Evolutionary conservation across 208 protist species (phyloP).

Genomic region (Trypanosoma rangeli): DNA sequence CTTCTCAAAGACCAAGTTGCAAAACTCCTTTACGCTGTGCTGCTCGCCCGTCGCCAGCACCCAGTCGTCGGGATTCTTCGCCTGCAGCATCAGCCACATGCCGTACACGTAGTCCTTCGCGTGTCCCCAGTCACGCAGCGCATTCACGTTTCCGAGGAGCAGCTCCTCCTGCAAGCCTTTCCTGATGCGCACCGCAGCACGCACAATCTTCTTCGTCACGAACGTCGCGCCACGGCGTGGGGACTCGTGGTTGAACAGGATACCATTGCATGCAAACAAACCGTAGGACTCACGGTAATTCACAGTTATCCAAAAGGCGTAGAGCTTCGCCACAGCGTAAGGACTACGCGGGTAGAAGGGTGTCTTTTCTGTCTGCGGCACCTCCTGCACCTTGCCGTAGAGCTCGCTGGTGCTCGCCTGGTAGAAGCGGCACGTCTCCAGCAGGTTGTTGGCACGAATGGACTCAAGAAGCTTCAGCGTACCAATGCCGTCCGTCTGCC

Average conservation of each 20-base stretch:
- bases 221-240: conserved; percentile 93
- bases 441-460: conserved; percentile 74
- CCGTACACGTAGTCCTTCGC: conserved; percentile 92
- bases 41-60: conserved; percentile 93
- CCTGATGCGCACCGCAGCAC: conserved; percentile 91
- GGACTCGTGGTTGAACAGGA: conserved; percentile 97
- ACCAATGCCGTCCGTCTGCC: conserved; percentile 91
- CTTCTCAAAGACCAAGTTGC: conserved; percentile 65
- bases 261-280: conserved; percentile 94
- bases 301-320: conserved; percentile 93
- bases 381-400: conserved; percentile 93
- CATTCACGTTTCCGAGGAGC: conserved; percentile 92
- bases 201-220: conserved; percentile 96
- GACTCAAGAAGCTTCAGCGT: conserved; percentile 92
- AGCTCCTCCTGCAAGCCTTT: conserved; percentile 71
- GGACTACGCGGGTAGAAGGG: conserved; percentile 97
- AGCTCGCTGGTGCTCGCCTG: conserved; percentile 85
- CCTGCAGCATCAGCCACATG: conserved; percentile 97
- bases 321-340: conserved; percentile 94
- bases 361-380: conserved; percentile 93
- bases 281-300: conserved; percentile 96
- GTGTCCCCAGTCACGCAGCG: conserved; percentile 95
- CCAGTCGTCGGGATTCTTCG: conserved; percentile 88
- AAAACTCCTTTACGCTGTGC: conserved; percentile 90
- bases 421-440: conserved; percentile 76